Evolutionary conservation across 2,329 filamentous ascomycete genomes (phyloP).

Genomic region (Apiospora phragmitis): DNA sequence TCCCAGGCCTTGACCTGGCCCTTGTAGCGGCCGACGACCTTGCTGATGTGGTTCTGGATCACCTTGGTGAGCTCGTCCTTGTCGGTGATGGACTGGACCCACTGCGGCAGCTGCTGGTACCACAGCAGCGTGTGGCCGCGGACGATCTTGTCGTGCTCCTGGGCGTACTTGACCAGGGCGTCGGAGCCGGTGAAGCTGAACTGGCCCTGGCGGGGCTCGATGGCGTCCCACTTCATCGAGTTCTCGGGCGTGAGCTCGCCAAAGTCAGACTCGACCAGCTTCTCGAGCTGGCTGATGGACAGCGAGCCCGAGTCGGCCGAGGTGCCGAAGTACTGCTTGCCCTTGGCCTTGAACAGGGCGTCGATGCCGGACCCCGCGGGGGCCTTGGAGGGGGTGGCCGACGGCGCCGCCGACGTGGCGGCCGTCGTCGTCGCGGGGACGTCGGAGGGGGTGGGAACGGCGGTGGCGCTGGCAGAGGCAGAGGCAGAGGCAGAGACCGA

Average conservation of each 20-base stretch:
- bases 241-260: constrained; percentile 32
- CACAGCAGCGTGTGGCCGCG: constrained; percentile 55
- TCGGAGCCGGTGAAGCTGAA: constrained; percentile 59
- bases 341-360: constrained; percentile 24
- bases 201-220: constrained; percentile 51
- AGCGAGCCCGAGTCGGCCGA: constrained; percentile 18
- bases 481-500: no score
- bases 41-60: constrained; percentile 57
- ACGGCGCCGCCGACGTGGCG: neutral
- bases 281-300: constrained; percentile 13
- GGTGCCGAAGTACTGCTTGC: constrained; percentile 25
- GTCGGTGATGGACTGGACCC: constrained; percentile 35
- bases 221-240: constrained; percentile 57
- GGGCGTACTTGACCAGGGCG: constrained; percentile 41
- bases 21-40: constrained; percentile 56
- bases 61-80: constrained; percentile 46
- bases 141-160: constrained; percentile 41
- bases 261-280: constrained; percentile 20
- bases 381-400: constrained; percentile 2
- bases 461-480: neutral
- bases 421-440: neutral
- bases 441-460: neutral
- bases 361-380: constrained; percentile 15
- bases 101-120: constrained; percentile 51
- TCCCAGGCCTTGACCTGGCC: constrained; percentile 63